Percentiles rank a stretch among this genome's conserved stretches.
These are phyloP conservation scores for Kokia cookei DNA, from an alignment of 441 rosid species.

Conservation along the genomic window DNA sequence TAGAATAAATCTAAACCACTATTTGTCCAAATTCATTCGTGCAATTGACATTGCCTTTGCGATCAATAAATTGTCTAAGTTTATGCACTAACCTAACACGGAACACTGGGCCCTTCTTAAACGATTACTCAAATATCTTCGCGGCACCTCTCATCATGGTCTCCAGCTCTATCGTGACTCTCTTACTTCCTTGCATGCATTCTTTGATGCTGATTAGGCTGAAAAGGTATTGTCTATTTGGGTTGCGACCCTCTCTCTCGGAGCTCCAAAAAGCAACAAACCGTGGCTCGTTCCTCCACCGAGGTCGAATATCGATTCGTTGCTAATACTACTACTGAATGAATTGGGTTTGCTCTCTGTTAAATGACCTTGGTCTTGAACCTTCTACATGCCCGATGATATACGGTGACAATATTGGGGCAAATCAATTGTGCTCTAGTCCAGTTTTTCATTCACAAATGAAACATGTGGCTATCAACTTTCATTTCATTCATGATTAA, in stretches of 20 bases:
- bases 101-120: background rate
- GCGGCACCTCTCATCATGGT: background rate
- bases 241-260: background rate
- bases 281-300: background rate
- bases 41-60: background rate
- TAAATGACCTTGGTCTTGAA: background rate
- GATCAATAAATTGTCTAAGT: background rate
- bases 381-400: no score
- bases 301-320: background rate
- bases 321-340: background rate
- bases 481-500: background rate
- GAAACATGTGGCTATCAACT: background rate
- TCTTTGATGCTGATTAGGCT: background rate
- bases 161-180: background rate
- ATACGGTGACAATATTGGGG: background rate
- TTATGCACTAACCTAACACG: background rate
- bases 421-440: background rate
- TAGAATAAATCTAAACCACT: no score
- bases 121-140: background rate
- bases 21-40: no score
- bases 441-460: background rate
- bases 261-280: background rate
- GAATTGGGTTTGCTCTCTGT: background rate
- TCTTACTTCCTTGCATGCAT: background rate
- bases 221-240: no score